phyloP scores from a whole-genome alignment of 1,284 basidiomycete species.

The Ganoderma multipileum region DNA sequence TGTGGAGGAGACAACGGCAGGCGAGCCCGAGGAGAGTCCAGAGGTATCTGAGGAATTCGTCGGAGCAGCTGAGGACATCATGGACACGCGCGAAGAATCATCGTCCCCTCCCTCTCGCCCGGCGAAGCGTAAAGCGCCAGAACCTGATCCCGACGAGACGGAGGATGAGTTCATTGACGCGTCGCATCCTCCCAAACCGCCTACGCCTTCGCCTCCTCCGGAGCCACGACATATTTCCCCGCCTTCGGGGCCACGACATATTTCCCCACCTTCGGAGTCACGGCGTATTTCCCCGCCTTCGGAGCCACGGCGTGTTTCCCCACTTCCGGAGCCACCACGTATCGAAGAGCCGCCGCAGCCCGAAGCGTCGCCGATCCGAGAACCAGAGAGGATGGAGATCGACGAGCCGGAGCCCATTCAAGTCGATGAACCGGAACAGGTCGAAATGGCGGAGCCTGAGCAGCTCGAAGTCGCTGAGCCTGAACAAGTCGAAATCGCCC shows the following conservation, averaged over 20 bases:
- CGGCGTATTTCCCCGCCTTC: not conserved
- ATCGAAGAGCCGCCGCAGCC: not conserved
- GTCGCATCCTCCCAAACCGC: not conserved
- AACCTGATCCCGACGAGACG: constrained; percentile 1
- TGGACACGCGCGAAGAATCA: not conserved
- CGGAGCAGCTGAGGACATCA: not conserved
- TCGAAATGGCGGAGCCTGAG: not conserved
- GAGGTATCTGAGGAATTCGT: not conserved
- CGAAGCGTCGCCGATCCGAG: not conserved
- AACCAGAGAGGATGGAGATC: too few species aligned
- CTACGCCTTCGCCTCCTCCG: not conserved
- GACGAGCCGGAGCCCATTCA: not conserved
- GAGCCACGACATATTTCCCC: constrained; percentile 1
- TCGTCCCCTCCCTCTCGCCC: not conserved
- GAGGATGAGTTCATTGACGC: constrained; percentile 8
- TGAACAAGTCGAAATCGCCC: not conserved
- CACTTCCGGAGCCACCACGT: not conserved
- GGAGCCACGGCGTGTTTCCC: not conserved
- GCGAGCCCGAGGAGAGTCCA: not conserved
- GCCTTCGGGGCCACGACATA: not conserved
- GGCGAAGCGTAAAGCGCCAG: not conserved
- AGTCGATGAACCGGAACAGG: not conserved
- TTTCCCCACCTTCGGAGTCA: not conserved
- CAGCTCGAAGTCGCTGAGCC: not conserved
- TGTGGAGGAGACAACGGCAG: not conserved